Evolutionary conservation across 108 stramenopile species (phyloP).

Genomic region (Discostella stelligeroides): DNA sequence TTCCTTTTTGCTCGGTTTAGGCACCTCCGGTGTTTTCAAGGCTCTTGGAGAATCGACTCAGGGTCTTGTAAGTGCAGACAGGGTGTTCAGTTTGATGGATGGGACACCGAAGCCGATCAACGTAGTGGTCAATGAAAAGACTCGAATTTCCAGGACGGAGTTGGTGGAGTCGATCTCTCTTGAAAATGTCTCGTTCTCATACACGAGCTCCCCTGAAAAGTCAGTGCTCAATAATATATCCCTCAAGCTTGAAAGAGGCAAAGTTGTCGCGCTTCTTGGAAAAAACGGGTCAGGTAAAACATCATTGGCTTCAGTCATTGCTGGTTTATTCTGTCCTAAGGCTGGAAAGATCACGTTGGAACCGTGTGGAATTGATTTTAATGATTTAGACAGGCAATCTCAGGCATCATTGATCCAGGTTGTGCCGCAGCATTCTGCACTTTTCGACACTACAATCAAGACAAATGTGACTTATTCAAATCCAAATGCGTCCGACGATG

Average conservation of each 20-base stretch:
- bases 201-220: conserved; percentile 49
- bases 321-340: conserved; percentile 84
- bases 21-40: conserved; percentile 75
- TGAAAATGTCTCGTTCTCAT: conserved; percentile 71
- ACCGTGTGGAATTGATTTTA: conserved; percentile 47
- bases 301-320: conserved; percentile 82
- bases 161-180: conserved; percentile 60
- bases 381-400: conserved; percentile 46
- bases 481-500: conserved; percentile 58
- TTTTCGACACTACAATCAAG: conserved; percentile 75
- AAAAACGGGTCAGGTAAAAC: conserved; percentile 92
- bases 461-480: conserved; percentile 83
- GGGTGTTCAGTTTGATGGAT: conserved; percentile 58
- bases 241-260: conserved; percentile 70
- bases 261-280: conserved; percentile 91
- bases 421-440: conserved; percentile 89
- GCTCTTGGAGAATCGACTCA: conserved; percentile 65
- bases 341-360: conserved; percentile 54
- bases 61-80: conserved; percentile 67
- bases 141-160: conserved; percentile 4
- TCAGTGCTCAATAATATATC: conserved; percentile 71
- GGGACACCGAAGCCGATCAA: conserved; percentile 15
- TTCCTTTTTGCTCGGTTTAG: conserved; percentile 85
- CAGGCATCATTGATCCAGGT: conserved; percentile 80
- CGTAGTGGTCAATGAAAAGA: neutral